A percentile compares a stretch with the other conserved stretches of the same genome.
phyloP scores from a whole-genome alignment of 805 yeast genomes.

The Candida palmyrensis region DNA sequence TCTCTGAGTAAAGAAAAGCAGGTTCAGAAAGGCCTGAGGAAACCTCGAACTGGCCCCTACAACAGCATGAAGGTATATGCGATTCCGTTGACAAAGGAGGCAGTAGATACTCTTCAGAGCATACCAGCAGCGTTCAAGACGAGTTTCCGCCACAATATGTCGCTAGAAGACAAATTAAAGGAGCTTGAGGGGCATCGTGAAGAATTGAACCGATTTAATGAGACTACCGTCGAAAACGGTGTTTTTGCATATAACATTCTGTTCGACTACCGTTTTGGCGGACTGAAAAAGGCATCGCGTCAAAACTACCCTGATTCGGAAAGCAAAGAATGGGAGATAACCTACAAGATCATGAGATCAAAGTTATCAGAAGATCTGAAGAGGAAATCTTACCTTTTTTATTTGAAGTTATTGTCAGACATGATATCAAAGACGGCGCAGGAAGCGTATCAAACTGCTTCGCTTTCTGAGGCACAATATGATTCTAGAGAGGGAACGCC shows the following conservation, averaged over 20 bases:
- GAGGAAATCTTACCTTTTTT: too few species aligned
- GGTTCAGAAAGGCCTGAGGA: conserved; percentile 1
- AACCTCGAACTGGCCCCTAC: conserved; percentile 8
- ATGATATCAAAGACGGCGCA: conserved; percentile 1
- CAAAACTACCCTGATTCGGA: conserved; percentile 21
- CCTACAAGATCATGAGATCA: background rate
- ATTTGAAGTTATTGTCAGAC: background rate
- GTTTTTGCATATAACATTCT: conserved; percentile 20
- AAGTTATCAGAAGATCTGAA: background rate
- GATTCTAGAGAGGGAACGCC: background rate
- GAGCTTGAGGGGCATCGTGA: conserved; percentile 20
- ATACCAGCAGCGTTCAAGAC: conserved; percentile 24
- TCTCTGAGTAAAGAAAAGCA: conserved; percentile 3
- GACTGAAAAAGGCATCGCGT: conserved; percentile 12
- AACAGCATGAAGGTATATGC: conserved; percentile 29
- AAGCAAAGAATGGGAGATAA: conserved; percentile 14
- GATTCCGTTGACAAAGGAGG: conserved; percentile 18
- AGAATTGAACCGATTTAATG: conserved; percentile 22
- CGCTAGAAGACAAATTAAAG: conserved; percentile 16
- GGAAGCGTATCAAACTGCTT: conserved; percentile 2
- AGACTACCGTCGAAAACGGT: conserved; percentile 11
- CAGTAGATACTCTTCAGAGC: conserved; percentile 19
- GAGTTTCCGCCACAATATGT: conserved; percentile 22
- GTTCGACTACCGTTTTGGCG: conserved; percentile 14
- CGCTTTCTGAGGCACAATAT: background rate